Conservation (phyloP, 768 basidiomycete genomes). For the Tricholoma furcatifolium region DNA sequence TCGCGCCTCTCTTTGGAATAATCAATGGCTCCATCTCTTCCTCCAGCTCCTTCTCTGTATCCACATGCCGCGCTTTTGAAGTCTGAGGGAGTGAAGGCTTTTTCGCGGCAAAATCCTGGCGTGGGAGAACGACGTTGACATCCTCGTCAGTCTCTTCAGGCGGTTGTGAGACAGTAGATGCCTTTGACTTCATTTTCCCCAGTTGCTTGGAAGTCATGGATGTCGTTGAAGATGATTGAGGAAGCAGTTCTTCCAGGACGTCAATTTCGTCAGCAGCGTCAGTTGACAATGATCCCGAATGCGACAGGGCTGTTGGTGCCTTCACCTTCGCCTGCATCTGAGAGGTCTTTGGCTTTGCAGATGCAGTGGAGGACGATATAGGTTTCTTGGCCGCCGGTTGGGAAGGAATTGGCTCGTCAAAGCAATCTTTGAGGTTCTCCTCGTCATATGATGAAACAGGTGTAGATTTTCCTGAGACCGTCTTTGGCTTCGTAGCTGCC, state of each 20-base stretch:
- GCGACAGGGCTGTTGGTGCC: too few species aligned
- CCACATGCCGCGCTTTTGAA: neutral
- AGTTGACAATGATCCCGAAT: too few species aligned
- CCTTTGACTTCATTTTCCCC: neutral
- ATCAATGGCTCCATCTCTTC: slow-evolving; percentile 8
- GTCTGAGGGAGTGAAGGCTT: neutral
- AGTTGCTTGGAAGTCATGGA: too few species aligned
- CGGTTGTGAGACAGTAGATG: neutral
- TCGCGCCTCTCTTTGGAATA: slow-evolving; percentile 11
- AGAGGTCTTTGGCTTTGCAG: too few species aligned
- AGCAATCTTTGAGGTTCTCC: neutral
- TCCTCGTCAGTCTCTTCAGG: slow-evolving; percentile 1
- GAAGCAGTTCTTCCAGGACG: too few species aligned
- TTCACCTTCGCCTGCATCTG: too few species aligned
- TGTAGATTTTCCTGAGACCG: slow-evolving; percentile 7
- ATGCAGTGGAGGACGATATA: neutral
- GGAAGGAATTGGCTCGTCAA: neutral
- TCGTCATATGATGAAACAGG: neutral
- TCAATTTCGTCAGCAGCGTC: too few species aligned
- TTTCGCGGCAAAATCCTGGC: too few species aligned
- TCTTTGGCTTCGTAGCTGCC: neutral
- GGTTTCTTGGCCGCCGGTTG: neutral
- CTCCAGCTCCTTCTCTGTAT: neutral
- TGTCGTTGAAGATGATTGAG: too few species aligned
- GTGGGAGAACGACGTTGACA: slow-evolving; percentile 1